Base-by-base conservation (phyloP, 169 alveolate genomes). In the Plasmodium cynomolgi region DNA sequence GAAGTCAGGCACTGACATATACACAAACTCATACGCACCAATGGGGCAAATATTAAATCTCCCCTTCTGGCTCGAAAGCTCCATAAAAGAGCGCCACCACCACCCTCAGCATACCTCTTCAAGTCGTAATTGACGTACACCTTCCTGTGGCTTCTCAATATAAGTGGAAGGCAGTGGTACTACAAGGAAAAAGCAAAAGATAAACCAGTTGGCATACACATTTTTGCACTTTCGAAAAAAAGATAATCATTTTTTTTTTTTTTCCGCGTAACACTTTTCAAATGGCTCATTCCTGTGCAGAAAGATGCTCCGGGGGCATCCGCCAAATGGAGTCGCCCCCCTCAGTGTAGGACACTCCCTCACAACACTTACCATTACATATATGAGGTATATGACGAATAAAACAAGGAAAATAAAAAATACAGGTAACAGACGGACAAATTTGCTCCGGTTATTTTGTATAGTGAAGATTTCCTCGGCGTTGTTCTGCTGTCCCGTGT, bases 151-250 rank as follows among this genome's bases (percentile, higher is more conserved):
- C 72, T 75, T 29, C 15, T 79, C 68, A 56, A 8, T 9, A 79
- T 71, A 37, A 86, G 72, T 37, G 93, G 93, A 17, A 86, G 68
- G 81, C 93, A 86, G 81, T 86, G 88, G 47, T 86, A 86, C 93
- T 86, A 58, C 54, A 84, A 37, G 68, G 74, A 58, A 86, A 5
- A 75, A 29, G 79, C 54, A 84, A 73, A 83, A 50, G 34, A n/a
- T 3, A 68, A 34, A 37, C 54, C n/a, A 81, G 3, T 20, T 26
- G n/a, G 62, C n/a, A 50, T 23, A 81, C 23, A 29, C 77, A 62
- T 68, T 23, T 83, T 29, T 44, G 20, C 37, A 39, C 62, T 44
- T 81, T 81, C 54, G 34, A 81, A 62, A 68, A 11, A 68, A 23
- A 68, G 17, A 23, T 68, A 68, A 68, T 68, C 34, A 68, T 68